Percentiles rank a stretch among this genome's conserved stretches.
phyloP scores from a whole-genome alignment of 2,329 filamentous ascomycete species.

The Scolecobasidium constrictum region DNA sequence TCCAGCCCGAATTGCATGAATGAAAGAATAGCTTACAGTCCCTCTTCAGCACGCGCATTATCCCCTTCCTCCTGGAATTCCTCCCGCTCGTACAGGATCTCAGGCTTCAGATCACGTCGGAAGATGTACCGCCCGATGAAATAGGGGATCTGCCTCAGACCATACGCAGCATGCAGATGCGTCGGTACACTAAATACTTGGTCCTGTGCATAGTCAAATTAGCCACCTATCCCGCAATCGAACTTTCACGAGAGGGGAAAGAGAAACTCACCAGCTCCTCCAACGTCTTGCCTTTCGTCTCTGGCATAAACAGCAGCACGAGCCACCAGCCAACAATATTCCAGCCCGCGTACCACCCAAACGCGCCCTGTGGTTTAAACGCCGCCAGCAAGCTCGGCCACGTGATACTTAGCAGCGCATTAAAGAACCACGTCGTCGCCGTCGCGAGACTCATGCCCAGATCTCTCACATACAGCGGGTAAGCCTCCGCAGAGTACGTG shows the following conservation, averaged over 20 bases:
- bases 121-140: conserved; percentile 24
- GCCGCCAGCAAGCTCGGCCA: conserved; percentile 39
- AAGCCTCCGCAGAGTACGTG: conserved; percentile 32
- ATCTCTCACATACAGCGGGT: conserved; percentile 34
- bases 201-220: too few relatives aligned
- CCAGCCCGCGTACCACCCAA: conserved; percentile 46
- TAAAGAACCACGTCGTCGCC: conserved; percentile 48
- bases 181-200: conserved; percentile 45
- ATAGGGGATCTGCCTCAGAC: conserved; percentile 23
- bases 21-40: not conserved
- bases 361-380: conserved; percentile 40
- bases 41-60: not conserved
- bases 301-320: conserved; percentile 40
- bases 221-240: too few relatives aligned
- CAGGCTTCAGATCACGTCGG: conserved; percentile 18
- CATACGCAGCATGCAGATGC: conserved; percentile 17
- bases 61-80: not conserved
- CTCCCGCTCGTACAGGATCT: conserved; percentile 14
- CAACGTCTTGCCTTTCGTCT: conserved; percentile 57
- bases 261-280: conserved; percentile 70
- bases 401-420: conserved; percentile 40
- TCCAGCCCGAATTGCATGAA: not conserved
- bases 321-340: conserved; percentile 43
- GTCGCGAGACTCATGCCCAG: conserved; percentile 34
- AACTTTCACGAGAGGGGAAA: conserved; percentile 36